These are phyloP conservation scores for Blastobotrys illinoisensis DNA, from an alignment of 1,139 yeast species.

Conservation along the genomic window DNA sequence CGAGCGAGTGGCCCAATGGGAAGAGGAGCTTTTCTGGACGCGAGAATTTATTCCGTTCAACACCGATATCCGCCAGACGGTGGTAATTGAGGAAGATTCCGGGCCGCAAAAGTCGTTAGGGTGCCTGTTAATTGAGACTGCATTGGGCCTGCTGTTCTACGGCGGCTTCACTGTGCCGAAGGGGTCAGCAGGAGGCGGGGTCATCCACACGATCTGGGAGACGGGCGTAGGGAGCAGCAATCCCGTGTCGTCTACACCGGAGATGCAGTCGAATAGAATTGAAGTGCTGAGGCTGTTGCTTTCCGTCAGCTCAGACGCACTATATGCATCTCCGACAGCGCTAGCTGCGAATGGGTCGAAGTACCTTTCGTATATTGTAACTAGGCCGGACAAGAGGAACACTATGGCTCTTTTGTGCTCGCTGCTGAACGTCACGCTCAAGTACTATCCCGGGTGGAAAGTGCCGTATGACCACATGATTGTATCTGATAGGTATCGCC, in stretches of 20 bases:
- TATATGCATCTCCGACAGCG: conserved; percentile 48
- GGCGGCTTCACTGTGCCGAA: conserved; percentile 54
- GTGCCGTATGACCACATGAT: conserved; percentile 35
- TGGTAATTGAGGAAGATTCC: conserved; percentile 5
- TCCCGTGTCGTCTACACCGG: conserved; percentile 40
- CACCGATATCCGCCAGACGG: conserved; percentile 2
- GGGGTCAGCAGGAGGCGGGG: conserved; percentile 13
- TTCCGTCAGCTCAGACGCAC: conserved; percentile 56
- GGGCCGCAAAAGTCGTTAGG: conserved; percentile 41
- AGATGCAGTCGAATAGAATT: conserved; percentile 58
- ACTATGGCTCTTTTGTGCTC: conserved; percentile 59
- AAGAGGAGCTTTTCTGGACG: conserved; percentile 44
- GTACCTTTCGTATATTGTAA: conserved; percentile 54
- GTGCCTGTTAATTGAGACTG: conserved; percentile 40
- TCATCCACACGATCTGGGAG: conserved; percentile 53
- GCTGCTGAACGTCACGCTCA: conserved; percentile 49
- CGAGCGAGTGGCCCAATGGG: conserved; percentile 35
- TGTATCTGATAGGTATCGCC: conserved; percentile 44
- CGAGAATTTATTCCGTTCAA: conserved; percentile 1
- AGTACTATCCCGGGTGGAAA: conserved; percentile 38
- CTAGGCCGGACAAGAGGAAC: conserved; percentile 45
- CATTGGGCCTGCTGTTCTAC: conserved; percentile 52
- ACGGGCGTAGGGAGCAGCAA: conserved; percentile 61
- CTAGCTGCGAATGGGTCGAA: conserved; percentile 50
- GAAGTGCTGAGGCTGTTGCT: conserved; percentile 61